phyloP scores from a whole-genome alignment of 1,284 basidiomycete genomes.

The Apiotrichum domesticum region DNA sequence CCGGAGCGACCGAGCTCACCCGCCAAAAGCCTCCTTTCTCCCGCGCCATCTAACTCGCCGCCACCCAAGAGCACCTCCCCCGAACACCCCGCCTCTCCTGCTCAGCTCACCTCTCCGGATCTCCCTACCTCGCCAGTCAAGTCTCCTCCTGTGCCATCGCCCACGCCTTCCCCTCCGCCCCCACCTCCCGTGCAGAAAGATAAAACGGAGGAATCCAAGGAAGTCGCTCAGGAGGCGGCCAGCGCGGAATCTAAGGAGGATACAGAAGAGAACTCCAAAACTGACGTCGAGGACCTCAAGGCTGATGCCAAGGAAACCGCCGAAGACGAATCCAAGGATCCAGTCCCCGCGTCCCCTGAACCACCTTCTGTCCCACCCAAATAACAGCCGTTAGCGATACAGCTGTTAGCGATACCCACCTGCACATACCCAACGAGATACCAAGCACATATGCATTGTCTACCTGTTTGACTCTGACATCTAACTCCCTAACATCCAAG shows the following conservation, averaged over 20 bases:
- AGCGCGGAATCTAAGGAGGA: no score
- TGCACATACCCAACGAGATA: slow-evolving; percentile 1
- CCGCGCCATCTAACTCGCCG: not conserved
- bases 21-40: not conserved
- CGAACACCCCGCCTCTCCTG: not conserved
- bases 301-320: not conserved
- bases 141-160: not conserved
- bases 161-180: not conserved
- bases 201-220: not conserved
- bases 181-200: not conserved
- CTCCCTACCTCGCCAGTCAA: not conserved
- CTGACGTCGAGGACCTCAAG: not conserved
- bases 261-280: not conserved
- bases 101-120: not conserved
- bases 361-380: not conserved
- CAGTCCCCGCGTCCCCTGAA: not conserved
- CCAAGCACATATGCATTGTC: slow-evolving; percentile 3
- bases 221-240: no score
- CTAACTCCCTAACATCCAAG: no score
- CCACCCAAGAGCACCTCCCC: not conserved
- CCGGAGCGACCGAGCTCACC: not conserved
- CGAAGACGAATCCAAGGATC: not conserved
- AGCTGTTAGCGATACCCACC: not conserved
- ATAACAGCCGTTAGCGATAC: not conserved
- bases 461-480: no score